Evolutionary conservation across 225 moss, liverwort and hornwort species (phyloP), one percentile per base, ranked within the genome.

Genomic region (Thuidium tamariscinum): DNA sequence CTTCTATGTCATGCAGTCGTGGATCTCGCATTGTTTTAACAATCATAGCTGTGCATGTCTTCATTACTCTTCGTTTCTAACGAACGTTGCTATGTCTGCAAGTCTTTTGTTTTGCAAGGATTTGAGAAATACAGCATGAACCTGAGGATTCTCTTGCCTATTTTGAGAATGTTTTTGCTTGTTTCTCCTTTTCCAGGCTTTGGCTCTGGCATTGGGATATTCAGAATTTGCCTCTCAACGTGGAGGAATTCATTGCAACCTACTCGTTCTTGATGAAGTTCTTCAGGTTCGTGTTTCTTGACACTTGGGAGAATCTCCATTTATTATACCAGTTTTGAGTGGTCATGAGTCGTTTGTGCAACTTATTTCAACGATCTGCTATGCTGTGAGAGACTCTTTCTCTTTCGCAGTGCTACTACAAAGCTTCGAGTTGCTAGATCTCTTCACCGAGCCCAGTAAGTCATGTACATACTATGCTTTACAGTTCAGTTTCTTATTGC

Each of bases 181-280:
- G 85, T 66, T 86, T 63, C 84, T 86, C 82, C 79, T 68, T 80
- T 70, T 75, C 34, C 92, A 98, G 99, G 95, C 97, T 69, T 92
- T 99, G 87, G 95, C 99, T 42, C 89, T 99, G 88, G 95, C 97
- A 29, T 86, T 99, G 71, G 99, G 97, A 65, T 99, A 94, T 79
- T 92, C 97, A 32, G 96, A 99, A 73, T 96, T 96, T 84, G 96
- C 94, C 41, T 92, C 96, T 1, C 92, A 96, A 44, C 90, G 95
- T 77, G 97, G 96, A 89, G 99, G 99, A 65, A 84, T 97, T 82
- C 94, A 94, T 85, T 99, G 99, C 90, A 97, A 95, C 88, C 92
- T 99, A 55, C 94, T 99, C 85, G 99, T 99, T 71, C 96, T 99
- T 34, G 99, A 99, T 79, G 99, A 99, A 93, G 95, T 96, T 69